Conservation (phyloP, 1,284 basidiomycete genomes). For the Stygiomarasmius scandens region DNA sequence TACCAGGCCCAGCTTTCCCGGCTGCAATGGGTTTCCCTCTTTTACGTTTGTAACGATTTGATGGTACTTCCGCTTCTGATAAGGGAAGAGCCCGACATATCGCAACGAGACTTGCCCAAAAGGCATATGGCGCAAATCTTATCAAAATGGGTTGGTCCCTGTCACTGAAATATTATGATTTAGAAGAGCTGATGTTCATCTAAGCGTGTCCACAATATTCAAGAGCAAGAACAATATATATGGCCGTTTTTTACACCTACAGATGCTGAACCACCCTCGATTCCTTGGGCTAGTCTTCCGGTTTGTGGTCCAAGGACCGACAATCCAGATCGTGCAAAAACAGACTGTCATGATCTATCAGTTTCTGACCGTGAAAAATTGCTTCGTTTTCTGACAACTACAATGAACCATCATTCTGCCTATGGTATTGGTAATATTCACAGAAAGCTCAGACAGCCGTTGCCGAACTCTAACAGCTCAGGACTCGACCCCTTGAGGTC, state of each 20-base stretch:
- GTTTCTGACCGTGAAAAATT: neutral
- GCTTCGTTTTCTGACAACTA: neutral
- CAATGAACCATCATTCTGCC: slow-evolving; percentile 11
- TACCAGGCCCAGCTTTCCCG: neutral
- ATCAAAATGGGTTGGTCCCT: slow-evolving; percentile 1
- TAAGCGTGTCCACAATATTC: neutral
- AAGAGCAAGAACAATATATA: neutral
- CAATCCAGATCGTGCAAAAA: neutral
- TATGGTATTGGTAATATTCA: slow-evolving; percentile 6
- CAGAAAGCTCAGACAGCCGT: neutral
- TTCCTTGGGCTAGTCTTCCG: neutral
- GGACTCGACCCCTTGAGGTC: neutral
- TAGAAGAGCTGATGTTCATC: neutral
- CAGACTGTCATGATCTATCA: neutral
- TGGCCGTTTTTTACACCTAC: slow-evolving; percentile 7
- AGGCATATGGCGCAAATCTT: slow-evolving; percentile 1
- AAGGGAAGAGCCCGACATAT: neutral
- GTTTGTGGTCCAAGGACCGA: neutral
- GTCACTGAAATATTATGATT: neutral
- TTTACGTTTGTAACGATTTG: slow-evolving; percentile 7
- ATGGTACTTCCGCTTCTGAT: neutral
- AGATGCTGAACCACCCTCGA: neutral
- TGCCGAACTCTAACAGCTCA: neutral
- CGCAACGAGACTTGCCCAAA: neutral
- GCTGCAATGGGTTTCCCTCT: neutral